Evolutionary conservation across 306 rosid species (phyloP).

Genomic region (Cicer chorassanicum): DNA sequence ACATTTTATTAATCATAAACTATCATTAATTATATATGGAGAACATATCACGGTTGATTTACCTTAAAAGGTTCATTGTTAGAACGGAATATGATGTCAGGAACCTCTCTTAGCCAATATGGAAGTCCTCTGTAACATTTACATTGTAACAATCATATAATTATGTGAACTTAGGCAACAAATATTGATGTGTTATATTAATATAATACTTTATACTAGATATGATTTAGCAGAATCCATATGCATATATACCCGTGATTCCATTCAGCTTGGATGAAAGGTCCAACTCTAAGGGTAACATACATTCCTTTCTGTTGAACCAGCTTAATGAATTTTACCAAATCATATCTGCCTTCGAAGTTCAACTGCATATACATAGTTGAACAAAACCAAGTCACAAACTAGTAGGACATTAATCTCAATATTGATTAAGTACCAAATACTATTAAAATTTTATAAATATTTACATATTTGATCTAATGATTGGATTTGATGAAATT

Average conservation of each 20-base stretch:
- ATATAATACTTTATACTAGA: not conserved
- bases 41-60: slow-evolving; percentile 14
- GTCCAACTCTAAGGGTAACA: slow-evolving; percentile 85
- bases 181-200: not conserved
- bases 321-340: slow-evolving; percentile 68
- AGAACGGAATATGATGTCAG: slow-evolving; percentile 73
- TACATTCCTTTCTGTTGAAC: slow-evolving; percentile 65
- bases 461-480: no score
- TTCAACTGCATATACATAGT: slow-evolving; percentile 50
- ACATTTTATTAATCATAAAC: not conserved
- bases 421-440: not conserved
- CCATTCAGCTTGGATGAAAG: slow-evolving; percentile 99
- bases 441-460: no score
- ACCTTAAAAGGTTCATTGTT: slow-evolving; percentile 84
- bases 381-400: slow-evolving; percentile 25
- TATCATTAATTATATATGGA: not conserved
- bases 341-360: slow-evolving; percentile 62
- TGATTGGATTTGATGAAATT: no score
- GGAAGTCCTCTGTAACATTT: slow-evolving; percentile 82
- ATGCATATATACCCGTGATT: slow-evolving; percentile 76
- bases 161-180: no score
- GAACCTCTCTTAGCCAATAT: slow-evolving; percentile 91
- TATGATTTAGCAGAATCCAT: not conserved
- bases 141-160: slow-evolving; percentile 21
- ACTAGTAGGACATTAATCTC: not conserved